Base-by-base conservation (phyloP, 176 grass and related monocot species). In the Thinopyrum elongatum region DNA sequence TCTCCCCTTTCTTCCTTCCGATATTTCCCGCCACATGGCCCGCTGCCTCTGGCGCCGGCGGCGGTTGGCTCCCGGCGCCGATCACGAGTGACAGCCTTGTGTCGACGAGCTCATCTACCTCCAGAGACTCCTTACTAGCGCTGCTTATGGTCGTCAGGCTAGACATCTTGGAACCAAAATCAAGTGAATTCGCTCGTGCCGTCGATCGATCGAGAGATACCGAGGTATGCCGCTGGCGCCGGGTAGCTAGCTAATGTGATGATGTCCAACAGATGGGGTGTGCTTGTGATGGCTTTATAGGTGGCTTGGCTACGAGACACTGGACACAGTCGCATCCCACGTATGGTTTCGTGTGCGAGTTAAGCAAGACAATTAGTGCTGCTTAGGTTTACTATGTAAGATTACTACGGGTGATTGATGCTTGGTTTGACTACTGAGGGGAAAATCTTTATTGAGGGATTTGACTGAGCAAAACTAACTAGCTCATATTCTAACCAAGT, bases 121-220 rank as follows among this genome's bases (percentile, higher is more conserved):
- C 83, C 4, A 6, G 51, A 21, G 71, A 65, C n/a, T 23, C 67
- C 65, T 85, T 87, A 65, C 55, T 74, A 14, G 31, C 65, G 65
- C 87, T 90, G 72, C 83, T 61, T 27, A 60, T 66, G 3, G 83
- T 70, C 36, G 84, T 90, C 1, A 83, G 66, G 75, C 80, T 90
- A 3, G 80, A 90, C 89, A 90, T 90, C 66, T 29, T 38, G 0
- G 19, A 59, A 14, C 21, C 22, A 38, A 21, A 78, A 33, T 34
- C 6, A 67, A 78, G 76, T 16, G 42, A 14, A 46, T 14, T 46
- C 3, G 42, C 42, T 46, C 42, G 19, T 3, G 6, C 11, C 12
- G 27, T n/a, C n/a, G n/a, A n/a, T 22, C 74, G 47, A 41, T 9
- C 3, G 17, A 70, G 27, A 42, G 1, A 44, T 6, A 16, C 3